Evolutionary conservation across 805 yeast genomes (phyloP).

Genomic region (Osmozyma mogii): DNA sequence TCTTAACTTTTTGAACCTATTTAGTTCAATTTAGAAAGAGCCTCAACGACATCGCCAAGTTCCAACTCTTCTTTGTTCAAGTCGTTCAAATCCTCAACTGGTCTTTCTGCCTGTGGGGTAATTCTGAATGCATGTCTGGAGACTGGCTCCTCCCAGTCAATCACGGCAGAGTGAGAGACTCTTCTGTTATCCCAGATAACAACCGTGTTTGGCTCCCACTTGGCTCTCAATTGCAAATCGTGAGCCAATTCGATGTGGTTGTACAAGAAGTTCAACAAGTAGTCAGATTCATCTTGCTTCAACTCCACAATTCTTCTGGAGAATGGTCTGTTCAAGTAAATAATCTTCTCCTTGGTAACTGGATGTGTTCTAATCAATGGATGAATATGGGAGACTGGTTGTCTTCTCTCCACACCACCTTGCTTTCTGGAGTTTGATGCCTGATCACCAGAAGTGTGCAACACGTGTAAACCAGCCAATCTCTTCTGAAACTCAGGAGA

Average conservation of each 20-base stretch:
- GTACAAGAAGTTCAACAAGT: constrained; percentile 49
- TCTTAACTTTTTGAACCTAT: not conserved
- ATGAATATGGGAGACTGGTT: constrained; percentile 53
- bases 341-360: constrained; percentile 53
- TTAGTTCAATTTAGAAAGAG: constrained; percentile 5
- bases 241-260: constrained; percentile 43
- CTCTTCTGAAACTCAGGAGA: constrained; percentile 57
- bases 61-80: constrained; percentile 28
- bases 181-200: constrained; percentile 78
- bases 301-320: constrained; percentile 62
- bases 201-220: constrained; percentile 63
- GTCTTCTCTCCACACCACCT: constrained; percentile 64
- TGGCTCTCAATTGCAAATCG: constrained; percentile 63
- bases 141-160: constrained; percentile 57
- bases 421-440: constrained; percentile 44
- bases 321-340: constrained; percentile 53
- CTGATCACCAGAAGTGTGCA: constrained; percentile 66
- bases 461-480: constrained; percentile 53
- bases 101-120: constrained; percentile 68
- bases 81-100: constrained; percentile 37
- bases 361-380: constrained; percentile 72
- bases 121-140: constrained; percentile 69
- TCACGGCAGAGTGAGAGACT: constrained; percentile 58
- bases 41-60: constrained; percentile 11
- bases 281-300: constrained; percentile 64